These are phyloP conservation scores for Verticillium longisporum DNA, from an alignment of 2,329 filamentous ascomycete species.

Conservation along the genomic window DNA sequence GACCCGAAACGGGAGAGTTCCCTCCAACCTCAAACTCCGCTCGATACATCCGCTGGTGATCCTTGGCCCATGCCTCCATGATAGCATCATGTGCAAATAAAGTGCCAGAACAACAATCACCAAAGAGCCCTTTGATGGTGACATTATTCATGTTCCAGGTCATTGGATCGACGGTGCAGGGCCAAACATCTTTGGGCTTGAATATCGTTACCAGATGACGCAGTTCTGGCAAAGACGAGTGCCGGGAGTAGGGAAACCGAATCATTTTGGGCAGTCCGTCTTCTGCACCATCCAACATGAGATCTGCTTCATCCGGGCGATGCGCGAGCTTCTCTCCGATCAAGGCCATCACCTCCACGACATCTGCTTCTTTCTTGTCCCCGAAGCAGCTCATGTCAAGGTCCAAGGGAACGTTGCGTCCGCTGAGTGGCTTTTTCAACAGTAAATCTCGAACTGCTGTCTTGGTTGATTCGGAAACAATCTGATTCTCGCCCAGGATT, in stretches of 20 bases:
- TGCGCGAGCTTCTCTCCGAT: slow-evolving; percentile 15
- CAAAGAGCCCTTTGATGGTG: slow-evolving; percentile 66
- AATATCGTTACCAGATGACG: slow-evolving; percentile 63
- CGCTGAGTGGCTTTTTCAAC: slow-evolving; percentile 10
- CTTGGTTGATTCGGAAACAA: slow-evolving; percentile 8
- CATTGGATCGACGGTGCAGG: slow-evolving; percentile 64
- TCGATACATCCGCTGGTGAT: neutral
- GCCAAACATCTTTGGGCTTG: slow-evolving; percentile 69
- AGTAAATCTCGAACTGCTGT: slow-evolving; percentile 14
- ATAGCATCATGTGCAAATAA: slow-evolving; percentile 58
- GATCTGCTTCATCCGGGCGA: slow-evolving; percentile 2
- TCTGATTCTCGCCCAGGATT: slow-evolving; percentile 16
- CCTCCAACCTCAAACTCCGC: neutral
- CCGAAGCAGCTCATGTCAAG: slow-evolving; percentile 19
- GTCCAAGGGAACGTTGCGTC: slow-evolving; percentile 25
- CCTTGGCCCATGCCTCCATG: neutral
- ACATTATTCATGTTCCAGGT: slow-evolving; percentile 54
- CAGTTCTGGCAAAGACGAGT: slow-evolving; percentile 80
- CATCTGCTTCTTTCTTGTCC: slow-evolving; percentile 19
- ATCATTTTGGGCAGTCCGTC: slow-evolving; percentile 33
- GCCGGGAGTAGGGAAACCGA: slow-evolving; percentile 77
- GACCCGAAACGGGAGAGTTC: neutral
- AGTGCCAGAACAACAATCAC: slow-evolving; percentile 54
- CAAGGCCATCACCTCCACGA: slow-evolving; percentile 16
- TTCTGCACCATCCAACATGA: slow-evolving; percentile 1